A percentile compares a stretch with the other conserved stretches of the same genome.
Conservation (phyloP, 176 grass and related monocot genomes). For the Alloteropsis semialata region DNA sequence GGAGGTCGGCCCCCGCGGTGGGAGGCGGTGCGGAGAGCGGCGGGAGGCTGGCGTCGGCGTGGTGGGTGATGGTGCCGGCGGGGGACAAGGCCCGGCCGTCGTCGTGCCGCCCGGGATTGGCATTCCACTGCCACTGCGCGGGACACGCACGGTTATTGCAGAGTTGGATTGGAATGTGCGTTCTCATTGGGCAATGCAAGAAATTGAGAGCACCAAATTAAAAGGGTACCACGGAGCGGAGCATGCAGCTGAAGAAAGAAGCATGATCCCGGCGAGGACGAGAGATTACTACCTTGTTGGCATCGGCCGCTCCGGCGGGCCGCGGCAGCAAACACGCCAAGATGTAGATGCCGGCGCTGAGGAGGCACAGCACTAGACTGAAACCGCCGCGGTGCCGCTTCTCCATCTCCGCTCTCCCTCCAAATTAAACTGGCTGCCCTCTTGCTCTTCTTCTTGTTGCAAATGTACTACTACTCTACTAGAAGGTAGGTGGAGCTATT, state of each 20-base stretch:
- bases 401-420: background rate
- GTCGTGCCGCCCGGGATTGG: background rate
- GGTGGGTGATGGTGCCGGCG: background rate
- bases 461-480: no score
- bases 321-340: background rate
- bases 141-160: background rate
- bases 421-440: background rate
- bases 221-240: no score
- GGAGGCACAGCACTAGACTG: background rate
- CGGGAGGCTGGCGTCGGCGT: background rate
- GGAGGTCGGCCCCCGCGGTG: constrained; percentile 30
- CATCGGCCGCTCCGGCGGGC: background rate
- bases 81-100: no score
- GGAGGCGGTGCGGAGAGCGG: constrained; percentile 12
- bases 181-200: no score
- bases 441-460: background rate
- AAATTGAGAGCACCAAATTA: background rate
- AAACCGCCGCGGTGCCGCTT: background rate
- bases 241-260: no score
- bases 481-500: no score
- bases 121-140: constrained; percentile 1
- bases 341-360: background rate
- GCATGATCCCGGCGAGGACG: no score
- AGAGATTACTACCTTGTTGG: no score
- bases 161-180: background rate